Evolutionary conservation across 331 rosid genomes (phyloP).

Genomic region (Rosa hybrid): DNA sequence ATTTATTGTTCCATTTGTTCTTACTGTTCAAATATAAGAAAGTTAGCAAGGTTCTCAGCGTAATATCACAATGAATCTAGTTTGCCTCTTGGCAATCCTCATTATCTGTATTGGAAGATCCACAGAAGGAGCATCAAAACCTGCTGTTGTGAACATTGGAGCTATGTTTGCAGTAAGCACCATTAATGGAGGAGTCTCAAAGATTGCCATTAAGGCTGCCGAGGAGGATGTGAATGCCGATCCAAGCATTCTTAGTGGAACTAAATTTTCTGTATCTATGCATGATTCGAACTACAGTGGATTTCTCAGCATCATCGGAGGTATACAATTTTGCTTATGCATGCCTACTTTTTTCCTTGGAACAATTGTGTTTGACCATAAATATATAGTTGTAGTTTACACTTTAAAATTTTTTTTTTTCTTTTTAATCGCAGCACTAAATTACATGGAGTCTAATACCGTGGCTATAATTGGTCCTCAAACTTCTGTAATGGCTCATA

Average conservation of each 20-base stretch:
- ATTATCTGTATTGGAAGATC: constrained; percentile 25
- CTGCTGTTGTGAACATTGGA: constrained; percentile 41
- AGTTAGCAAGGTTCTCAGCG: not conserved
- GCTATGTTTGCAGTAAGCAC: constrained; percentile 36
- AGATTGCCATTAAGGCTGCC: constrained; percentile 48
- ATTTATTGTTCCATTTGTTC: not conserved
- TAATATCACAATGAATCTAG: constrained; percentile 21
- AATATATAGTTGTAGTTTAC: not conserved
- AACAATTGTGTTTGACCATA: not conserved
- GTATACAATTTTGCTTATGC: constrained; percentile 19
- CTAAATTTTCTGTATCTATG: constrained; percentile 40
- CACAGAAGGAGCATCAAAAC: constrained; percentile 36
- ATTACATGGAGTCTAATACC: constrained; percentile 43
- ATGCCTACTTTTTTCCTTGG: not conserved
- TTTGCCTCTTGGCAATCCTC: constrained; percentile 27
- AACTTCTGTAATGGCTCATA: constrained; percentile 43
- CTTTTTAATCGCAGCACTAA: constrained; percentile 33
- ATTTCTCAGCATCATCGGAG: constrained; percentile 52
- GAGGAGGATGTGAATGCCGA: constrained; percentile 48
- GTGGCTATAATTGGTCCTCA: constrained; percentile 55
- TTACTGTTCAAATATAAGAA: not conserved
- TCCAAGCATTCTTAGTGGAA: constrained; percentile 42
- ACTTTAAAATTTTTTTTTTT: constrained; percentile 7
- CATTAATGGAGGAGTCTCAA: constrained; percentile 44
- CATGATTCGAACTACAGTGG: constrained; percentile 48